Evolutionary conservation across 768 basidiomycete species (phyloP).

Genomic region (Lactifluus pinguis): DNA sequence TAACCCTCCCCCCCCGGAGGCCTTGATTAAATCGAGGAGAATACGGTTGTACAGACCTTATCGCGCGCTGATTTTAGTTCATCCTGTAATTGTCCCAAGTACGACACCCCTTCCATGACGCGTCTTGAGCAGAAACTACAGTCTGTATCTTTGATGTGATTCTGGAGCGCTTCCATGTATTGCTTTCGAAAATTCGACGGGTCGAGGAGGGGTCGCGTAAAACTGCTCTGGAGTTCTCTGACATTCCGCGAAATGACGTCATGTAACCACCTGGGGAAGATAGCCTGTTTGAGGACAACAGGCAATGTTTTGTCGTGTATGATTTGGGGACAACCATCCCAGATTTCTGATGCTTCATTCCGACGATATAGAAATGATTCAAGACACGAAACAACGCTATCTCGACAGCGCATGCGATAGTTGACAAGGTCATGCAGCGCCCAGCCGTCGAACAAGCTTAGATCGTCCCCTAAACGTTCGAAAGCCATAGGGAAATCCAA

Average conservation of each 20-base stretch:
- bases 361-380: neutral
- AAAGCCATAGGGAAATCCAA: neutral
- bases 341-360: neutral
- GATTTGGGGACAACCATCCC: neutral
- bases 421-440: neutral
- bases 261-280: neutral
- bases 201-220: neutral
- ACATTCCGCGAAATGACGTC: neutral
- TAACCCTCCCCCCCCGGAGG: neutral
- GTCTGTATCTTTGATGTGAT: neutral
- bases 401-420: constrained; percentile 2
- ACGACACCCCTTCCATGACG: neutral
- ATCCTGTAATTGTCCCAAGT: neutral
- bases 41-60: neutral
- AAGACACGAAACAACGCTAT: neutral
- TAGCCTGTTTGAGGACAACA: neutral
- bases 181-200: neutral
- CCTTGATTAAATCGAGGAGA: neutral
- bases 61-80: constrained; percentile 1
- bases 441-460: neutral
- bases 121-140: neutral
- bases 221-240: neutral
- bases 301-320: neutral
- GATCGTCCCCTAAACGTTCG: neutral
- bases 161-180: neutral